Evolutionary conservation across 306 rosid genomes (phyloP).

Genomic region (Ammopiptanthus mongolicus): DNA sequence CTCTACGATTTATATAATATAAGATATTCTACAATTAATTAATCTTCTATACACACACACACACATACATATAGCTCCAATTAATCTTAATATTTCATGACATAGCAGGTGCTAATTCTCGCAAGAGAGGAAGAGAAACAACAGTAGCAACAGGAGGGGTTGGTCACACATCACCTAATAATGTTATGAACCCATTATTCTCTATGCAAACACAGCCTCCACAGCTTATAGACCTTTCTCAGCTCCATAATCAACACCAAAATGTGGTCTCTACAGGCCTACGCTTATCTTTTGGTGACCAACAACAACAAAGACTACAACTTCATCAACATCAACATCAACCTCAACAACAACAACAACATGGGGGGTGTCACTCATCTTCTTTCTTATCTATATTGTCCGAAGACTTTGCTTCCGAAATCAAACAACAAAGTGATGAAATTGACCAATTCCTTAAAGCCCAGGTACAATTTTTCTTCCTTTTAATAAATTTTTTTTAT

Average conservation of each 20-base stretch:
- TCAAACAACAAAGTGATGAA: constrained; percentile 67
- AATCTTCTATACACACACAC: too few relatives aligned
- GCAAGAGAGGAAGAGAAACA: constrained; percentile 68
- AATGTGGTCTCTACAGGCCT: constrained; percentile 92
- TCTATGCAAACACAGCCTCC: constrained; percentile 57
- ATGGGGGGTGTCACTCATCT: constrained; percentile 38
- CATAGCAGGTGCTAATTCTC: constrained; percentile 18
- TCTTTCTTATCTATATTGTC: constrained; percentile 41
- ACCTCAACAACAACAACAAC: constrained; percentile 14
- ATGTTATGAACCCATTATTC: constrained; percentile 36
- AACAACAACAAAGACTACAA: constrained; percentile 32
- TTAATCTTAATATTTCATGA: background rate
- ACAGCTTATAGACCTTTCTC: constrained; percentile 69
- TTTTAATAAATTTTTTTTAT: background rate
- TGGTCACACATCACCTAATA: constrained; percentile 11
- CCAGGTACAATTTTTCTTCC: constrained; percentile 49
- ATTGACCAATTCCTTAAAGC: constrained; percentile 65
- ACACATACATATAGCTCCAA: too few relatives aligned
- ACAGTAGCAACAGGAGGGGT: constrained; percentile 13
- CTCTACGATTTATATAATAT: too few relatives aligned
- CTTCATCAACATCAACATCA: constrained; percentile 30
- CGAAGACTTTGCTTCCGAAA: constrained; percentile 52
- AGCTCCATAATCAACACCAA: constrained; percentile 60
- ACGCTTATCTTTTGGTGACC: constrained; percentile 61
- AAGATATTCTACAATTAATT: too few relatives aligned